Percentiles rank a stretch among this genome's conserved stretches.
These are phyloP conservation scores for Entomortierella parvispora DNA, from an alignment of 192 early-diverging fungal genomes.

Conservation along the genomic window DNA sequence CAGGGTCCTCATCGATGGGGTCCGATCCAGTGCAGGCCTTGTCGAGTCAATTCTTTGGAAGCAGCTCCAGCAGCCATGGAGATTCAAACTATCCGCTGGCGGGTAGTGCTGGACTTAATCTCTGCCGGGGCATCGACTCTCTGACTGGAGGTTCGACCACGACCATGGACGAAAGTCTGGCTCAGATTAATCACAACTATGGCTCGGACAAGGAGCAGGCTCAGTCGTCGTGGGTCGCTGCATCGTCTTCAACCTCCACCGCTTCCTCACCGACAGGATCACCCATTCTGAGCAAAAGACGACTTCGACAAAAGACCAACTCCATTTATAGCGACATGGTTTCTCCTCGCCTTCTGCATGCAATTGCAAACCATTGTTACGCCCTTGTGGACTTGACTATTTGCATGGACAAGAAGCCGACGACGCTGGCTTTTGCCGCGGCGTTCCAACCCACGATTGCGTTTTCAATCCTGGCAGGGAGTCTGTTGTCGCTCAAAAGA, in stretches of 20 bases:
- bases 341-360: conserved; percentile 40
- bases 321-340: conserved; percentile 46
- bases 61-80: conserved; percentile 9
- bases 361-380: conserved; percentile 42
- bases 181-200: no score
- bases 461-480: conserved; percentile 41
- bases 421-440: neutral
- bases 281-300: conserved; percentile 15
- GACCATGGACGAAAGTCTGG: conserved; percentile 15
- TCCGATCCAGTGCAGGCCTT: conserved; percentile 3
- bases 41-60: conserved; percentile 42
- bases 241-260: conserved; percentile 2
- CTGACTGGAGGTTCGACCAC: neutral
- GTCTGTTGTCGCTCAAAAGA: conserved; percentile 29
- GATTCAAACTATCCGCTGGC: neutral
- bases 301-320: conserved; percentile 41
- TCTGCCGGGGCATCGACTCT: conserved; percentile 34
- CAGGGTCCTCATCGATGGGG: neutral
- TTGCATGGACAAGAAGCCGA: conserved; percentile 36
- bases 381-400: conserved; percentile 43
- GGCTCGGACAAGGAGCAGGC: no score
- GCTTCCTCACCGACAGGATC: neutral
- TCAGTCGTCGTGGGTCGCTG: neutral
- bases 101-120: conserved; percentile 19
- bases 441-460: conserved; percentile 28